A percentile compares a stretch with the other conserved stretches of the same genome.
Conservation (phyloP, 2,329 filamentous ascomycete genomes). For the Fusarium mundagurra region DNA sequence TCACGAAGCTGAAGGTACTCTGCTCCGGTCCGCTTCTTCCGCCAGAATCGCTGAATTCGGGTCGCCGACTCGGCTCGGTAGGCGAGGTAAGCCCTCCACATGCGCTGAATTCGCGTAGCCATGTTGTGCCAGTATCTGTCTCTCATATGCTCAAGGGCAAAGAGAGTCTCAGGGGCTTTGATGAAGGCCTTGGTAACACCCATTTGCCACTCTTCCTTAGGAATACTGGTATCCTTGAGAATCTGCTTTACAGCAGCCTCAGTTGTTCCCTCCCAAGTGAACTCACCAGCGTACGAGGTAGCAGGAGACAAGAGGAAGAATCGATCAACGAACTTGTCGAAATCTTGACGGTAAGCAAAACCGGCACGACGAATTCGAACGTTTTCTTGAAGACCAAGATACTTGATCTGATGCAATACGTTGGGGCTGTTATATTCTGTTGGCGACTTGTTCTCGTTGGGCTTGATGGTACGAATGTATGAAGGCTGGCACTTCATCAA, state of each 20-base stretch:
- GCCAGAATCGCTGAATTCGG: constrained; percentile 94
- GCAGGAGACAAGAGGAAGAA: constrained; percentile 96
- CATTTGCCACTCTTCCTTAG: constrained; percentile 95
- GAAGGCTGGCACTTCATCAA: constrained; percentile 97
- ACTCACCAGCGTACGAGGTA: constrained; percentile 95
- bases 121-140: constrained; percentile 99
- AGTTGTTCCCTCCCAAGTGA: constrained; percentile 91
- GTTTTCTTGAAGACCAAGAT: constrained; percentile 98
- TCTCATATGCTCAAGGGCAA: constrained; percentile 96
- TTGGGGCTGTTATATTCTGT: constrained; percentile 92
- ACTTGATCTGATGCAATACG: constrained; percentile 98
- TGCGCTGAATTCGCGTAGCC: constrained; percentile 95
- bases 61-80: constrained; percentile 93
- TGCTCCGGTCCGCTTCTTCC: constrained; percentile 88
- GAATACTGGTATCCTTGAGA: constrained; percentile 94
- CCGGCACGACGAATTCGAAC: constrained; percentile 95
- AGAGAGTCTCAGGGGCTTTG: constrained; percentile 96
- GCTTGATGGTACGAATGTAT: constrained; percentile 99
- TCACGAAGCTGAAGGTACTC: constrained; percentile 91
- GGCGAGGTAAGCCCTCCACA: constrained; percentile 95
- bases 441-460: constrained; percentile 98
- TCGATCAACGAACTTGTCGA: constrained; percentile 97
- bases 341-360: constrained; percentile 96
- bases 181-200: constrained; percentile 98
- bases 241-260: constrained; percentile 92